Conservation (phyloP, 78 protist species). For the Neovahlkampfia damariscottae region DNA sequence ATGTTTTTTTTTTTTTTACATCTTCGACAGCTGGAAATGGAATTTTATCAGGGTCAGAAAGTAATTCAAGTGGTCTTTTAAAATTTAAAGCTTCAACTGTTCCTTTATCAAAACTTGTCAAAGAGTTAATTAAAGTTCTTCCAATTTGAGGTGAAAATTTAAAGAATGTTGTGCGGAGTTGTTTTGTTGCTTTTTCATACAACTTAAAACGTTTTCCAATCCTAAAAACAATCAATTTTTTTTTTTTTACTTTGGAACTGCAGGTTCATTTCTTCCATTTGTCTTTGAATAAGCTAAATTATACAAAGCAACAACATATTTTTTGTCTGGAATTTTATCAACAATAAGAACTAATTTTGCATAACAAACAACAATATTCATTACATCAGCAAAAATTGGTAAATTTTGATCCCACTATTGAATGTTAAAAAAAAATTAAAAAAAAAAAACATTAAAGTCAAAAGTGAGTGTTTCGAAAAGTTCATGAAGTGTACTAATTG, state of each 20-base stretch:
- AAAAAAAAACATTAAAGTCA: no score
- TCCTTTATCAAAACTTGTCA: neutral
- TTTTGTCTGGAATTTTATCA: neutral
- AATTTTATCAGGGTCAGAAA: neutral
- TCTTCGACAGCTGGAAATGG: neutral
- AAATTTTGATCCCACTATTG: neutral
- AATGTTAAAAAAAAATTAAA: no score
- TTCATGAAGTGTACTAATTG: neutral
- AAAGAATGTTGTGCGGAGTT: neutral
- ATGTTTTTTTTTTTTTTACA: no score
- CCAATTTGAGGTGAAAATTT: neutral
- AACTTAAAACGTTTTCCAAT: no score
- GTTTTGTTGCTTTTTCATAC: neutral
- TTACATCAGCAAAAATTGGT: neutral
- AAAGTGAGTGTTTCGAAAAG: neutral
- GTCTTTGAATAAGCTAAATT: neutral
- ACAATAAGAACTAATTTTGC: neutral
- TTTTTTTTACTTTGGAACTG: neutral
- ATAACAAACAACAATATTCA: neutral
- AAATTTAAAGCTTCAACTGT: neutral
- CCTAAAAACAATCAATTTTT: neutral
- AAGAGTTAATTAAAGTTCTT: neutral
- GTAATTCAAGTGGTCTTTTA: neutral
- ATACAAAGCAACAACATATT: neutral
- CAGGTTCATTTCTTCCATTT: neutral